phyloP scores from a whole-genome alignment of 306 rosid species.

The Trifolium pratense region DNA sequence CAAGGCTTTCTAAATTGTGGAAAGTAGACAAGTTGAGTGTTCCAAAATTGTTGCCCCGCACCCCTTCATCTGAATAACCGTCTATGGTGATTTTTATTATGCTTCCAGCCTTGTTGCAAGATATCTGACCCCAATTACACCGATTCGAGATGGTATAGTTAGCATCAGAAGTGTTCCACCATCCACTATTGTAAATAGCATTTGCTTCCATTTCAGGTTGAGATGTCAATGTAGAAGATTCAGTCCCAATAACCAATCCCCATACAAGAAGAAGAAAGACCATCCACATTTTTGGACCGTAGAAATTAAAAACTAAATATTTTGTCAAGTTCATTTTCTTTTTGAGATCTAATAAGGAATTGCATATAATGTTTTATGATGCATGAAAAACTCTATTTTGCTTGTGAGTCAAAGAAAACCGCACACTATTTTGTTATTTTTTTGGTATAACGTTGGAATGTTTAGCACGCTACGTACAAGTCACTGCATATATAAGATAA shows the following conservation, averaged over 20 bases:
- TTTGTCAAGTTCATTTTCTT: neutral
- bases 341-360: too few relatives aligned
- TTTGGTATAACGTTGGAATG: too few relatives aligned
- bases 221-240: too few relatives aligned
- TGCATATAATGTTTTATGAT: conserved; percentile 5
- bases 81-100: neutral
- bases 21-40: conserved; percentile 4
- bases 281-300: neutral
- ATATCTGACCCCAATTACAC: neutral
- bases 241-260: too few relatives aligned
- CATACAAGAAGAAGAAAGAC: too few relatives aligned
- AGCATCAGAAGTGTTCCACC: neutral
- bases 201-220: neutral
- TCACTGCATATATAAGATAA: too few relatives aligned
- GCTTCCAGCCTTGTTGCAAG: conserved; percentile 14
- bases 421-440: too few relatives aligned
- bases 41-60: neutral
- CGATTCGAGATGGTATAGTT: neutral
- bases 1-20: neutral
- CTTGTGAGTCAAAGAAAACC: too few relatives aligned
- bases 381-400: too few relatives aligned
- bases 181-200: conserved; percentile 11
- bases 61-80: too few relatives aligned
- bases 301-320: neutral
- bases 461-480: too few relatives aligned